Evolutionary conservation across 805 yeast species (phyloP), one percentile per base, ranked within the genome.

Genomic region (Yarrowia divulgata): DNA sequence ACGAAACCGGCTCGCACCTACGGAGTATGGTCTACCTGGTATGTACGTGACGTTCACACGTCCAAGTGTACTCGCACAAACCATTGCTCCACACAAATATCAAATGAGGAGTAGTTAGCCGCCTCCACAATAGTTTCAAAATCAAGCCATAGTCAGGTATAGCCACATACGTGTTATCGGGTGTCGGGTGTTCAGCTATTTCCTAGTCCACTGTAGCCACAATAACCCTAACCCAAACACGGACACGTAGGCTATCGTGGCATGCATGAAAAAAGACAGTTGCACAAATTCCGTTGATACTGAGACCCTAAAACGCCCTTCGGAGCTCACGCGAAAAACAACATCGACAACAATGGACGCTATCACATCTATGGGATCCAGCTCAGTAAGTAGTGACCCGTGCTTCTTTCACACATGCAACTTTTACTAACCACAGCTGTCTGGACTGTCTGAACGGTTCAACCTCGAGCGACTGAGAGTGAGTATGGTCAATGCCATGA

Each of bases 391-490:
- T 60, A 43, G 29, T 23, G 29, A 23, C 29, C 29, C 29, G 4
- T 2, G 29, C 29, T 23, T 23, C 29, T 23, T 4, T 4, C 29
- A 23, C 29, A 23, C 29, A 23, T 23, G 29, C 50, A 60, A 57
- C 49, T 42, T 57, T 57, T 60, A 45, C 66, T 60, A 60, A 60
- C 55, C 14, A 16, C 57, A 63, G 68, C 68, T 63, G 55, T 46
- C 84, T 43, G 82, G 79, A 62, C 71, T 85, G 45, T 71, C 84
- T 43, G 88, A 86, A 58, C 77, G 83, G 69, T 75, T 87, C 71
- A 85, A 81, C 73, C 70, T 85, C 32, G 90, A 85, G 18, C 81
- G 83, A 72, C 72, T 85, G 34, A 81, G 80, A 71, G 82, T 82
- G 72, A 58, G 81, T 75, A 68, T 42, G 32, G 10, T 45, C 8